Evolutionary conservation across 352 stramenopile species (phyloP), one percentile per base, ranked within the genome.

Genomic region (Pythium insidiosum): DNA sequence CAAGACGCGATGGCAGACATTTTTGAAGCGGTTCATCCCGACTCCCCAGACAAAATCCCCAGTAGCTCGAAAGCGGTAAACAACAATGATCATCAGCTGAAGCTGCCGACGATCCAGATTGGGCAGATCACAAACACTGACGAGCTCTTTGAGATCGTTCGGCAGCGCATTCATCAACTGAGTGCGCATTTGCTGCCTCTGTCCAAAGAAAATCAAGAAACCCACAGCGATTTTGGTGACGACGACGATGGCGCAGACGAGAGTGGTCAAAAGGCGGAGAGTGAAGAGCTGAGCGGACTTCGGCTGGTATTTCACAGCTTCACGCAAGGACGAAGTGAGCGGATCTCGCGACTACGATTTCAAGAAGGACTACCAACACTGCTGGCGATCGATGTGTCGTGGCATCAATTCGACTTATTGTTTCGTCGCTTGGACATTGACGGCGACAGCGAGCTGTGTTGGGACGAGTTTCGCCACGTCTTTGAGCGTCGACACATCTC

Each of bases 391-490:
- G 47, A 69, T 4, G 55, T 75, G 9, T 72, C 68, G 15, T 76
- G 64, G 65, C 65, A 76, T 30, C 61, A 73, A 23, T 80, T 80
- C 21, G 68, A 76, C 23, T 30, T 74, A 33, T 40, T 80, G 13
- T 80, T 73, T 37, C 59, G 68, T 9, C 65, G 61, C n/a, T 43
- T 79, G 3, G 67, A 75, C 30, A 30, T 47, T 6, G 50, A 66
- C 34, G 47, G 38, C 6, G 53, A 74, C 25, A 62, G 61, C 28
- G 64, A 76, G 25, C 43, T 79, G 18, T 58, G 49, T 20, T 56
- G 63, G 43, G 30, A 63, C 25, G 64, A 73, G 42, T 79, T 79
- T 50, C 48, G 40, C 21, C 22, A 52, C 18, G 55, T 70, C 11
- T 79, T 79, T 34, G 50, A 47, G 11, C 39, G 33, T 7, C 43